Evolutionary conservation across 371 early-diverging fungal species (phyloP).

Genomic region (Rhizopus sp.): DNA sequence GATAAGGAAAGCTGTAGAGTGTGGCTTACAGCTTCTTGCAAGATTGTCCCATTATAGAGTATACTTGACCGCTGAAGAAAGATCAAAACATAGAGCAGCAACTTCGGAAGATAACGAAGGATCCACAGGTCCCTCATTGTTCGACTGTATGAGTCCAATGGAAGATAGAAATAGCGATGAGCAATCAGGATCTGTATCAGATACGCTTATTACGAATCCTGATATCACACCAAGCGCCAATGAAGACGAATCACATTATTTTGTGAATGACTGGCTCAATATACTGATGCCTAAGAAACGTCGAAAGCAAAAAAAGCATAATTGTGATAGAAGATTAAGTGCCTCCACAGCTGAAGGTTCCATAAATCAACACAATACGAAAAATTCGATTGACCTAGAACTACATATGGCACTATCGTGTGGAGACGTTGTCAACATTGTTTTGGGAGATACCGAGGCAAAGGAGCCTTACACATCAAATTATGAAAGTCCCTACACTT

Average conservation of each 20-base stretch:
- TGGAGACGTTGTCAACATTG: slow-evolving; percentile 56
- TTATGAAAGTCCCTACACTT: background rate
- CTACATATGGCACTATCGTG: slow-evolving; percentile 60
- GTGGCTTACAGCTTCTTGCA: slow-evolving; percentile 54
- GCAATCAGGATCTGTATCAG: background rate
- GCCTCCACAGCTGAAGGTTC: slow-evolving; percentile 6
- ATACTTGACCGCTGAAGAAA: slow-evolving; percentile 59
- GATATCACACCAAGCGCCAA: background rate
- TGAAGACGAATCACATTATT: background rate
- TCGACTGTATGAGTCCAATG: slow-evolving; percentile 19
- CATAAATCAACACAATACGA: background rate
- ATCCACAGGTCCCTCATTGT: slow-evolving; percentile 7
- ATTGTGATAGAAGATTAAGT: slow-evolving; percentile 9
- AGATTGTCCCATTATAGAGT: slow-evolving; percentile 60
- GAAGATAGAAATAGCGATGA: background rate
- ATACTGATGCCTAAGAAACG: slow-evolving; percentile 9
- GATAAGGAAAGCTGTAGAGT: slow-evolving; percentile 55
- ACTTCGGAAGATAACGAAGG: slow-evolving; percentile 16
- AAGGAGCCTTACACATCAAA: slow-evolving; percentile 6
- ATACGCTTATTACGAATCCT: background rate
- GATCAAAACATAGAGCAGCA: slow-evolving; percentile 45
- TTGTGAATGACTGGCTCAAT: slow-evolving; percentile 9
- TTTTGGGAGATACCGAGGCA: slow-evolving; percentile 42
- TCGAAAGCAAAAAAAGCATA: background rate
- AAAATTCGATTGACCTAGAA: slow-evolving; percentile 46